phyloP scores from a whole-genome alignment of 108 stramenopile species.

The Nitzschia sp. region DNA sequence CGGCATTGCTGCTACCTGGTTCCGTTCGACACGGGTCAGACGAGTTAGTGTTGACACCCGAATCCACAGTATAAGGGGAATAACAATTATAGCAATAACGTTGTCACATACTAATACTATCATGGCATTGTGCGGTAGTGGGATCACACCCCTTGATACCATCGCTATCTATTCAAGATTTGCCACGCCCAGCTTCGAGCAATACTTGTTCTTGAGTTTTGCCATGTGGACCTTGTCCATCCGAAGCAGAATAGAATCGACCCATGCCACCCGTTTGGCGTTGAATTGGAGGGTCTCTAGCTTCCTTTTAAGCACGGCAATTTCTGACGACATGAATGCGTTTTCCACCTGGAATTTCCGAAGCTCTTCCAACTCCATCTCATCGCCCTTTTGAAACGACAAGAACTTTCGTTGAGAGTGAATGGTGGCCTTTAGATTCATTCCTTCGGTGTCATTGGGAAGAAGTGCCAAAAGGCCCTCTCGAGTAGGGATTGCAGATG shows the following conservation, averaged over 20 bases:
- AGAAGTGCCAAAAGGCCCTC: slow-evolving; percentile 20
- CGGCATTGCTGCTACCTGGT: too few species aligned
- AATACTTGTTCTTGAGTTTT: slow-evolving; percentile 30
- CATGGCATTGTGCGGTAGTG: too few species aligned
- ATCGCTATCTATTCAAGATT: too few species aligned
- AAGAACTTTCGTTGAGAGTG: neutral
- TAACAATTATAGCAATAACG: too few species aligned
- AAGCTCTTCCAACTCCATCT: slow-evolving; percentile 26
- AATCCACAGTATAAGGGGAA: too few species aligned
- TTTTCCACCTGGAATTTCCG: slow-evolving; percentile 49
- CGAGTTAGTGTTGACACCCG: too few species aligned
- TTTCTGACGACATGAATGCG: slow-evolving; percentile 46
- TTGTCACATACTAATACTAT: too few species aligned
- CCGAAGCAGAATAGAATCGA: slow-evolving; percentile 36
- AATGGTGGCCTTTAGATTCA: slow-evolving; percentile 18
- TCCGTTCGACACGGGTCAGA: too few species aligned
- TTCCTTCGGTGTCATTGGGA: slow-evolving; percentile 20
- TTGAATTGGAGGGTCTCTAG: slow-evolving; percentile 12
- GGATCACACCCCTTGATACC: too few species aligned
- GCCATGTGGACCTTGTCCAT: slow-evolving; percentile 28
- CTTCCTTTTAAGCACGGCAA: slow-evolving; percentile 39
- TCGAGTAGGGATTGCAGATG: slow-evolving; percentile 6
- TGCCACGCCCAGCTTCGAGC: slow-evolving; percentile 34
- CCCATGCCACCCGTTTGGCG: slow-evolving; percentile 46
- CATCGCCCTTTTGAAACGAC: slow-evolving; percentile 5